Conservation (phyloP, 1,284 basidiomycete species). For the Ceratobasidium sp. region DNA sequence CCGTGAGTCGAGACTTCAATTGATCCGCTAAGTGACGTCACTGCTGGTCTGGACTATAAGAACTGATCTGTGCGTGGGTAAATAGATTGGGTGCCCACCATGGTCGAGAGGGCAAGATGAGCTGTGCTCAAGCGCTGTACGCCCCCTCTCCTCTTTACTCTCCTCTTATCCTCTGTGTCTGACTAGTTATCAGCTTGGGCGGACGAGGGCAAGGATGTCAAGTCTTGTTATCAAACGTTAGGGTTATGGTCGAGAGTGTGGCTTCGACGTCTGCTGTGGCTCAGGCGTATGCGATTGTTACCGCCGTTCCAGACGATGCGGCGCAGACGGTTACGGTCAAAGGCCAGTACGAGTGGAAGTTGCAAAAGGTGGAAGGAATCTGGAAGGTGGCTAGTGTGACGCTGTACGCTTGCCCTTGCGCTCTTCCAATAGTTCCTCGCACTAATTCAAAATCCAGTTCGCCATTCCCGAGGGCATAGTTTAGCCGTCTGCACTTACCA, state of each 20-base stretch:
- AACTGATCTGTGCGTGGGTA: constrained; percentile 23
- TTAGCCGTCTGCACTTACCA: neutral
- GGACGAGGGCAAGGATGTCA: constrained; percentile 38
- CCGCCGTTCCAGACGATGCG: constrained; percentile 16
- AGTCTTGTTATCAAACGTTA: constrained; percentile 18
- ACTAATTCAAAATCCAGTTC: constrained; percentile 2
- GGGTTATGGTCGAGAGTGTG: constrained; percentile 15
- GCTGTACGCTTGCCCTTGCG: constrained; percentile 19
- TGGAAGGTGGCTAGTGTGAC: constrained; percentile 34
- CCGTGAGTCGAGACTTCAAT: constrained; percentile 20
- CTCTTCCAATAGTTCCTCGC: neutral
- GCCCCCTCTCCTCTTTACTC: neutral
- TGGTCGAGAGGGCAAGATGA: constrained; percentile 39
- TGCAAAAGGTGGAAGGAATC: constrained; percentile 23
- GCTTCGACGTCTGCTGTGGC: constrained; percentile 7
- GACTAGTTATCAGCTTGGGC: constrained; percentile 5
- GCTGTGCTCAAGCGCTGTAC: constrained; percentile 32
- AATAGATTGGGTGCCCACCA: constrained; percentile 33
- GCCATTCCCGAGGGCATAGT: constrained; percentile 13
- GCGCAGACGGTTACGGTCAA: constrained; percentile 13
- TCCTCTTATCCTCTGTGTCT: neutral
- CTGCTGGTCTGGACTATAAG: constrained; percentile 10
- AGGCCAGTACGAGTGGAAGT: constrained; percentile 29
- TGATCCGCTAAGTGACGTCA: constrained; percentile 24
- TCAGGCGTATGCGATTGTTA: constrained; percentile 10